phyloP scores from a whole-genome alignment of 345 rosid genomes.

The Cardiospermum halicacabum region DNA sequence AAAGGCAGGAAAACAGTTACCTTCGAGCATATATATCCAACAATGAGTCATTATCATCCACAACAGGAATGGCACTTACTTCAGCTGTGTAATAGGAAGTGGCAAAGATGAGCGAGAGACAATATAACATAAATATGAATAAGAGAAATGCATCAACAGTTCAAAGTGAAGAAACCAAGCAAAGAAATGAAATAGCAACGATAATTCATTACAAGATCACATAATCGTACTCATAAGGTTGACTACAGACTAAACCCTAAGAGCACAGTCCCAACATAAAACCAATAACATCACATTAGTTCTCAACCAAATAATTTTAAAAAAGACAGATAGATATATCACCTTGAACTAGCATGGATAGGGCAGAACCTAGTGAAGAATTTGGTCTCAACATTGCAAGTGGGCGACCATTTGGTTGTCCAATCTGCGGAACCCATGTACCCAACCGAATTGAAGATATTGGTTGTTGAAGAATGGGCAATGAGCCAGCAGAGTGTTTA shows the following conservation, averaged over 20 bases:
- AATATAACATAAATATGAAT: background rate
- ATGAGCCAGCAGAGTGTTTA: constrained; percentile 72
- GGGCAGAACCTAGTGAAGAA: constrained; percentile 69
- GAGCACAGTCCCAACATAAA: background rate
- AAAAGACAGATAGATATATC: constrained; percentile 8
- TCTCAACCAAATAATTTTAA: background rate
- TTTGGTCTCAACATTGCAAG: constrained; percentile 66
- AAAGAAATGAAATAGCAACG: background rate
- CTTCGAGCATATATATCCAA: constrained; percentile 80
- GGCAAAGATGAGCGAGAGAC: constrained; percentile 11
- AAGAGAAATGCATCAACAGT: background rate
- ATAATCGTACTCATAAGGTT: background rate
- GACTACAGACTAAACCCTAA: background rate
- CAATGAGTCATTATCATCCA: constrained; percentile 78
- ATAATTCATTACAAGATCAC: background rate
- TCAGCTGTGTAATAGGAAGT: constrained; percentile 46
- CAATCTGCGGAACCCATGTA: constrained; percentile 90
- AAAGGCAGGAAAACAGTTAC: constrained; percentile 22
- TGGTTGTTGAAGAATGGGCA: constrained; percentile 91
- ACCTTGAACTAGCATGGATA: constrained; percentile 75
- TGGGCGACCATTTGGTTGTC: constrained; percentile 61
- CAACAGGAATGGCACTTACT: constrained; percentile 91
- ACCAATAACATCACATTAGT: background rate
- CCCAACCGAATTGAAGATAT: constrained; percentile 76
- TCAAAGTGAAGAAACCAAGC: background rate